phyloP scores from a whole-genome alignment of 1,139 yeast genomes.

The Hanseniaspora uvarum region DNA sequence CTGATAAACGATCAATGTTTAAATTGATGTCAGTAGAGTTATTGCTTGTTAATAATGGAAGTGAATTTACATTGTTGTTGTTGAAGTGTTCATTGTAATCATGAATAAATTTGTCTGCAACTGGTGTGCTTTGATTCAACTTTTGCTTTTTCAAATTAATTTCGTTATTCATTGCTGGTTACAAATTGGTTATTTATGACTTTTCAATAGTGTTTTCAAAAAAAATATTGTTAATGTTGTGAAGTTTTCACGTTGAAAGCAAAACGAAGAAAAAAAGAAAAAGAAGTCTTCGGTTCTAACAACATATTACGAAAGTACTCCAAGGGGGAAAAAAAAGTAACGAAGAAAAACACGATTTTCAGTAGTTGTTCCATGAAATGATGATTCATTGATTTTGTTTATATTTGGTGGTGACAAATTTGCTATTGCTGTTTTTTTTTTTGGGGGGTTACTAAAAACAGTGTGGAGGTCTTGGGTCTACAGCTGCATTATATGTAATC shows the following conservation, averaged over 20 bases:
- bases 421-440: too few relatives aligned
- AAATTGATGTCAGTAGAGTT: not conserved
- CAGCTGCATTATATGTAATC: too few relatives aligned
- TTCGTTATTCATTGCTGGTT: not conserved
- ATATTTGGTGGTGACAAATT: too few relatives aligned
- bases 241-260: not conserved
- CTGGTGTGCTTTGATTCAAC: not conserved
- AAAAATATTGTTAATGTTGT: too few relatives aligned
- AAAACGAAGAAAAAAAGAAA: not conserved
- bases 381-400: too few relatives aligned
- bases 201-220: too few relatives aligned
- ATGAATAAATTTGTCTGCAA: slow-evolving; percentile 4
- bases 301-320: not conserved
- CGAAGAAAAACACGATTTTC: not conserved
- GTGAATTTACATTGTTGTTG: slow-evolving; percentile 1
- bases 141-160: not conserved
- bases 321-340: not conserved
- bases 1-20: not conserved
- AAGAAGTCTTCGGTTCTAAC: not conserved
- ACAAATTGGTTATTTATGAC: too few relatives aligned
- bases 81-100: not conserved
- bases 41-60: not conserved
- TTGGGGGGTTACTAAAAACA: too few relatives aligned
- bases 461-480: too few relatives aligned
- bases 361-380: not conserved